Evolutionary conservation across 2,329 filamentous ascomycete species (phyloP), one percentile per base, ranked within the genome.

Genomic region (Thielaviopsis punctulata): DNA sequence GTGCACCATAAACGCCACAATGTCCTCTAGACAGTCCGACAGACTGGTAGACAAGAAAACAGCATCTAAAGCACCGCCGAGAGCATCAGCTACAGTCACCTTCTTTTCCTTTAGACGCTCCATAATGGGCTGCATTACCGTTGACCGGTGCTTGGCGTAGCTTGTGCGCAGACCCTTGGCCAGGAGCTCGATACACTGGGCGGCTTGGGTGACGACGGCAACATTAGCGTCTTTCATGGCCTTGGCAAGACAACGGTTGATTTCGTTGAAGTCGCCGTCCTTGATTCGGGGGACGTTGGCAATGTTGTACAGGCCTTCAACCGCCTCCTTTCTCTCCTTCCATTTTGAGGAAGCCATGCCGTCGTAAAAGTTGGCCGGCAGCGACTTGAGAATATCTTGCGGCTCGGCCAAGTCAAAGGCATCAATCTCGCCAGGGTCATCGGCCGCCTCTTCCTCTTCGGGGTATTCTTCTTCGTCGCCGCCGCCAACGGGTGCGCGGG

Each of bases 181-280:
- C 23, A 98, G 70, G 24, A 84, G 76, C 61, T 96, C 89, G 30
- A 95, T 84, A 66, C 90, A 95, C 60, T 93, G 89, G 2, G 90
- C 92, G 5, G 93, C 90, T 57, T 92, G 82, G 1, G 84, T 92
- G 19, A 95, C 92, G 48, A 96, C 92, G 4, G 86, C 84, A 59
- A 98, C 84, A 62, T 98, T 98, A 60, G 93, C 92, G 60, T 98
- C 93, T 66, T 98, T 98, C 92, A 98, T 98, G 60, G 80, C 87
- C 67, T 96, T 98, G 45, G 92, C 90, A 52, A 96, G 73, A 3
- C 79, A 82, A 56, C 86, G 77, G 52, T 86, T 79, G 58, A 96
- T 75, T 60, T 96, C 90, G 63, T 82, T 79, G 62, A 88, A 96
- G 52, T 86, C 83, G 6, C 80, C 86, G 59, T 96, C 90, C 65